Evolutionary conservation across 306 rosid genomes (phyloP).

Genomic region (Trifolium pratense): DNA sequence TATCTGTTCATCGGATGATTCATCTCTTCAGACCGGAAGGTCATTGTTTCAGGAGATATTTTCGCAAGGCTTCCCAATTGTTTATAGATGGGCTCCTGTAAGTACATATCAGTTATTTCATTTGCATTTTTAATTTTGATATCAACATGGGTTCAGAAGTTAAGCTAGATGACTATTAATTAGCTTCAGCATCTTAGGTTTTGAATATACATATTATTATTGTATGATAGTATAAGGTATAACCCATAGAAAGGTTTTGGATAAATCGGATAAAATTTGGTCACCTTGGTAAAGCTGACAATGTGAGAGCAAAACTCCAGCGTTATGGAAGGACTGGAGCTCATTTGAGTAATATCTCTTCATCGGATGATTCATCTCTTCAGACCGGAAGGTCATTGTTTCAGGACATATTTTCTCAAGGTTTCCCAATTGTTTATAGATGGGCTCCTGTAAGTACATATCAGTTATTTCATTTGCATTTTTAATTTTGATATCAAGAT

Average conservation of each 20-base stretch:
- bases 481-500: neutral
- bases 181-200: slow-evolving; percentile 25
- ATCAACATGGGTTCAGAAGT: neutral
- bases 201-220: neutral
- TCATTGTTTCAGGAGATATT: slow-evolving; percentile 70
- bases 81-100: slow-evolving; percentile 92
- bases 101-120: slow-evolving; percentile 41
- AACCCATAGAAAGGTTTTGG: neutral
- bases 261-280: neutral
- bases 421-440: slow-evolving; percentile 74
- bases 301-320: slow-evolving; percentile 76
- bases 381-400: slow-evolving; percentile 64
- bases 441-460: slow-evolving; percentile 84
- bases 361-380: slow-evolving; percentile 29
- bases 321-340: slow-evolving; percentile 75
- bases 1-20: slow-evolving; percentile 8
- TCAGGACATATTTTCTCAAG: slow-evolving; percentile 59
- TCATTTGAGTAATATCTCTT: slow-evolving; percentile 58
- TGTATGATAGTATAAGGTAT: neutral
- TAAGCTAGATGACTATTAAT: slow-evolving; percentile 30
- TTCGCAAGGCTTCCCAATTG: slow-evolving; percentile 61
- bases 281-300: slow-evolving; percentile 85
- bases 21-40: slow-evolving; percentile 49
- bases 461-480: neutral
- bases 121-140: neutral